These are phyloP conservation scores for Ogataea nonfermentans DNA, from an alignment of 805 yeast species.

Conservation along the genomic window DNA sequence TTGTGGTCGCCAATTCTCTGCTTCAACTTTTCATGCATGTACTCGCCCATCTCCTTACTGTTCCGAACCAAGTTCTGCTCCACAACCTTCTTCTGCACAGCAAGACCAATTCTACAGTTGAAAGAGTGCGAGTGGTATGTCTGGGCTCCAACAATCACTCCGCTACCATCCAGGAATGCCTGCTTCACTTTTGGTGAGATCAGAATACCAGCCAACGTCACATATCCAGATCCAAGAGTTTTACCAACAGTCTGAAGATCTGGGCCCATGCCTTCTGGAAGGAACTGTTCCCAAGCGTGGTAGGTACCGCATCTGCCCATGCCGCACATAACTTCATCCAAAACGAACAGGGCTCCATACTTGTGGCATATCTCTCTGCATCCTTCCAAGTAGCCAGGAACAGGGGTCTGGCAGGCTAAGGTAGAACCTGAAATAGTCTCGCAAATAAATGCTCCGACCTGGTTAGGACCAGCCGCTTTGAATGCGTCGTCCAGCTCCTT, in stretches of 20 bases:
- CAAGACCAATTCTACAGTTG: constrained; percentile 45
- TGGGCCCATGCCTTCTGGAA: constrained; percentile 43
- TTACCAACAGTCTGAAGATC: constrained; percentile 50
- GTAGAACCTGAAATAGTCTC: constrained; percentile 50
- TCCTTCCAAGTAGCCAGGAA: constrained; percentile 49
- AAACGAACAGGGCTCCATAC: constrained; percentile 47
- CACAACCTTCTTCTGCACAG: constrained; percentile 46
- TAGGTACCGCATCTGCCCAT: constrained; percentile 51
- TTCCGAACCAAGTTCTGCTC: constrained; percentile 29
- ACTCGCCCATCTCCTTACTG: constrained; percentile 38
- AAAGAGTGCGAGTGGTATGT: constrained; percentile 50
- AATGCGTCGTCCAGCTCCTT: constrained; percentile 43
- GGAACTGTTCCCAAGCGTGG: constrained; percentile 46
- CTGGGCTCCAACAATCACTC: constrained; percentile 44
- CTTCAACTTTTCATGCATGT: constrained; percentile 35
- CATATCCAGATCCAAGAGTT: constrained; percentile 48
- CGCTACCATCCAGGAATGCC: constrained; percentile 40
- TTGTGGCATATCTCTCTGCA: constrained; percentile 47
- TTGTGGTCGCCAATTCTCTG: constrained; percentile 24
- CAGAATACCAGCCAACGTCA: constrained; percentile 46
- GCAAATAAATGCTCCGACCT: constrained; percentile 41
- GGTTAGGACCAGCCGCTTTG: constrained; percentile 42
- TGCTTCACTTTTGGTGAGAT: constrained; percentile 40
- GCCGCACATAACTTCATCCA: constrained; percentile 61
- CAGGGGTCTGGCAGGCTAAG: constrained; percentile 41